Percentiles rank a stretch among this genome's conserved stretches.
phyloP scores from a whole-genome alignment of 495 filamentous ascomycete species.

The Annulohypoxylon maeteangense region DNA sequence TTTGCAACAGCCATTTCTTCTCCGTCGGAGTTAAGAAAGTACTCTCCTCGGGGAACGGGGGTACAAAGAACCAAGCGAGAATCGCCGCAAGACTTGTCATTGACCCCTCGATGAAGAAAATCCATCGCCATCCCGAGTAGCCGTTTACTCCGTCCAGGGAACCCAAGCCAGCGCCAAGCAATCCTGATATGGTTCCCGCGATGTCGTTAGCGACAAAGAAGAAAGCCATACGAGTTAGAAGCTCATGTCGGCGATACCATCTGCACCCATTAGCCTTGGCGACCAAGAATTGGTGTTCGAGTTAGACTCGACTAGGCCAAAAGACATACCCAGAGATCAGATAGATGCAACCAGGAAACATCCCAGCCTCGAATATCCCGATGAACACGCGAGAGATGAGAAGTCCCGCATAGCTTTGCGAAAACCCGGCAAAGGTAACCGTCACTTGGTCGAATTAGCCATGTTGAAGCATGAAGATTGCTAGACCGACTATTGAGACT shows the following conservation, averaged over 20 bases:
- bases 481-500: background rate
- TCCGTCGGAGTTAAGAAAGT: slow-evolving; percentile 1
- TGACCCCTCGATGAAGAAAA: slow-evolving; percentile 1
- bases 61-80: slow-evolving; percentile 4
- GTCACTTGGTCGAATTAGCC: background rate
- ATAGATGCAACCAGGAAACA: slow-evolving; percentile 9
- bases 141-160: background rate
- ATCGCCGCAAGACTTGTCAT: slow-evolving; percentile 1
- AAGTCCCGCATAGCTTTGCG: background rate
- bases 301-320: too few species aligned
- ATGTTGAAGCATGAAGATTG: too few species aligned
- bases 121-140: slow-evolving; percentile 9
- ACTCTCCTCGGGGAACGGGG: background rate
- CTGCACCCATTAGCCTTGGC: background rate
- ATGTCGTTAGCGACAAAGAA: slow-evolving; percentile 11
- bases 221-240: slow-evolving; percentile 9
- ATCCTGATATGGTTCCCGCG: slow-evolving; percentile 2
- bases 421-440: slow-evolving; percentile 4
- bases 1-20: slow-evolving; percentile 1
- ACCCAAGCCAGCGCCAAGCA: background rate
- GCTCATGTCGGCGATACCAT: slow-evolving; percentile 8
- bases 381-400: background rate
- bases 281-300: too few species aligned
- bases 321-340: slow-evolving; percentile 1
- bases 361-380: slow-evolving; percentile 3